Conservation (phyloP, 768 basidiomycete species). For the Butyriboletus loyo region DNA sequence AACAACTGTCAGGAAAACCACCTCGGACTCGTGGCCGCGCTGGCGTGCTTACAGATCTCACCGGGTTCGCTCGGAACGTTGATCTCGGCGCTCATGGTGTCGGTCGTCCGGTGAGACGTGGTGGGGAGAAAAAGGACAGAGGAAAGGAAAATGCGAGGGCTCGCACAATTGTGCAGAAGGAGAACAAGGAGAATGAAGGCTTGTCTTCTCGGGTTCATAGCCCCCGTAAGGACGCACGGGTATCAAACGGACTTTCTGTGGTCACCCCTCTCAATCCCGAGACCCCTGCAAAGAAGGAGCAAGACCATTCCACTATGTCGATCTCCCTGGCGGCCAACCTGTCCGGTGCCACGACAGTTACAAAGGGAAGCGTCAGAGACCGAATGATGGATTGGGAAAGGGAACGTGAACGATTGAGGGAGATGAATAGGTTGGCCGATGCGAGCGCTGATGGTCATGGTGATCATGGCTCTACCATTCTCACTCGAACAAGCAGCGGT, state of each 20-base stretch:
- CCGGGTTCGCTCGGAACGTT: conserved; percentile 34
- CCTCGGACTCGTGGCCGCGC: conserved; percentile 25
- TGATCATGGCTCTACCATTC: conserved; percentile 32
- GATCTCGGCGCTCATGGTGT: conserved; percentile 30
- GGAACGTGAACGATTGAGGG: conserved; percentile 64
- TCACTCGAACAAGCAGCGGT: conserved; percentile 12
- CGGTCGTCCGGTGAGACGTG: conserved; percentile 14
- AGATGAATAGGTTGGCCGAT: conserved; percentile 64
- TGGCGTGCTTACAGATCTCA: conserved; percentile 40
- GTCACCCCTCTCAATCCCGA: conserved; percentile 11
- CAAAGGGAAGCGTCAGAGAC: conserved; percentile 43
- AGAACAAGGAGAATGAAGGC: conserved; percentile 30
- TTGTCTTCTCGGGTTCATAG: not conserved
- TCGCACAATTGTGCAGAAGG: conserved; percentile 14
- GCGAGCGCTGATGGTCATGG: conserved; percentile 41
- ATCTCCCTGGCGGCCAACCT: conserved; percentile 17
- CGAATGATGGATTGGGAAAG: conserved; percentile 76
- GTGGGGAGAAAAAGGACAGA: conserved; percentile 29
- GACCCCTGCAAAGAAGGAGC: conserved; percentile 19
- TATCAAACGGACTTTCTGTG: not conserved
- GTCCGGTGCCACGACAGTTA: conserved; percentile 11
- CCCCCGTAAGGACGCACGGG: conserved; percentile 8
- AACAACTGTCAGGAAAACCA: conserved; percentile 29
- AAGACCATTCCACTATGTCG: conserved; percentile 6
- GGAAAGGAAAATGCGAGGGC: conserved; percentile 21